Conservation (phyloP, 805 yeast species). For the Lipomyces chichibuensis region DNA sequence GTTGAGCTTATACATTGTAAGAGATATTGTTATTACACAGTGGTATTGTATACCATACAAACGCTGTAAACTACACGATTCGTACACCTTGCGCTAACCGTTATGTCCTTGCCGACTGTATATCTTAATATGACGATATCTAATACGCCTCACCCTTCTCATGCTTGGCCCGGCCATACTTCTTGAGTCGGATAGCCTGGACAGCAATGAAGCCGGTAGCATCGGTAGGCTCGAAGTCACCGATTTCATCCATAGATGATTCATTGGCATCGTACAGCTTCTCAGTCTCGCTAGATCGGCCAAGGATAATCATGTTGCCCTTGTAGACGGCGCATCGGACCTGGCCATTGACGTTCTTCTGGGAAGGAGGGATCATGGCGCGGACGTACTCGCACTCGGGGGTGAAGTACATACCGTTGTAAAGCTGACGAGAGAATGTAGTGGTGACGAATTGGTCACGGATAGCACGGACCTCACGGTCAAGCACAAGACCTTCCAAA, state of each 20-base stretch:
- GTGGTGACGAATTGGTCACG: conserved; percentile 97
- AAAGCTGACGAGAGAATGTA: conserved; percentile 82
- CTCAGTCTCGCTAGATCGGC: conserved; percentile 94
- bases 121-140: conserved; percentile 2
- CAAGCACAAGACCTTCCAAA: conserved; percentile 94
- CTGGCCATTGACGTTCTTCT: conserved; percentile 91
- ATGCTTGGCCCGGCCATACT: conserved; percentile 94
- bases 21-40: not conserved
- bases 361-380: conserved; percentile 92
- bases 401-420: conserved; percentile 97
- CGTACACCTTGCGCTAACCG: not conserved
- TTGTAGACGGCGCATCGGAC: conserved; percentile 94
- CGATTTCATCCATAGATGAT: conserved; percentile 98
- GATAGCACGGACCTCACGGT: conserved; percentile 95
- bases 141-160: conserved; percentile 61
- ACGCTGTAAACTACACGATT: not conserved
- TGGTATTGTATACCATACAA: not conserved
- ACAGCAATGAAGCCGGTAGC: conserved; percentile 97
- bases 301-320: conserved; percentile 81
- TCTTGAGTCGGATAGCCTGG: conserved; percentile 97
- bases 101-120: not conserved
- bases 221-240: conserved; percentile 96
- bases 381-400: conserved; percentile 98
- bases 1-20: not conserved
- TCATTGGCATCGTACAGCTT: conserved; percentile 97